Evolutionary conservation across 495 filamentous ascomycete genomes (phyloP).

Genomic region (Penicillium cataractarum): DNA sequence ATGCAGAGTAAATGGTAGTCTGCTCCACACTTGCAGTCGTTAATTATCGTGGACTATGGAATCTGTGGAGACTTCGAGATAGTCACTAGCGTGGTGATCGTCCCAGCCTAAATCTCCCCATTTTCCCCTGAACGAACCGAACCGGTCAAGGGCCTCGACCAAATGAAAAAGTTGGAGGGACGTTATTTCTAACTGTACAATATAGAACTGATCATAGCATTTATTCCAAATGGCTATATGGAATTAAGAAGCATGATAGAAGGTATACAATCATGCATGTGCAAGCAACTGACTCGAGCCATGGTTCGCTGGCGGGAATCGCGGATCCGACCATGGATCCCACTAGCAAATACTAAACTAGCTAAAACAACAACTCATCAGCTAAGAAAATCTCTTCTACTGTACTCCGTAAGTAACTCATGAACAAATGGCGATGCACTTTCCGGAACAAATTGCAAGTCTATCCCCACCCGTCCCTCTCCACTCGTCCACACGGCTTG

Average conservation of each 20-base stretch:
- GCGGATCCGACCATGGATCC: neutral
- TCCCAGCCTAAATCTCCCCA: neutral
- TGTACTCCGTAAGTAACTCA: too few relatives aligned
- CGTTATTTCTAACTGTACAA: neutral
- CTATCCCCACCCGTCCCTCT: neutral
- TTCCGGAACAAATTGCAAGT: neutral
- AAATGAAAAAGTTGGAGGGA: neutral
- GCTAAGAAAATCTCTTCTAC: too few relatives aligned
- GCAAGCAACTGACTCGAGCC: neutral
- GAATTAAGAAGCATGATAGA: neutral
- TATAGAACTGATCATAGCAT: neutral
- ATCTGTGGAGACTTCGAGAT: neutral
- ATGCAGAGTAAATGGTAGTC: neutral
- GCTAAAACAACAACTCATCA: neutral
- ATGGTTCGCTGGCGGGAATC: constrained; percentile 9
- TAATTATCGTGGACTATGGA: too few relatives aligned
- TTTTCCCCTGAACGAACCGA: neutral
- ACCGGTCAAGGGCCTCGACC: neutral
- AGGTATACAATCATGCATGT: neutral
- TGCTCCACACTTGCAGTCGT: neutral
- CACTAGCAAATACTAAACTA: neutral
- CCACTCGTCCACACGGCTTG: neutral
- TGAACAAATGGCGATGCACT: neutral
- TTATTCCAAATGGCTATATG: neutral
- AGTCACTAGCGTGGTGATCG: constrained; percentile 11